These are phyloP conservation scores for Hypoxylon sp. DNA, from an alignment of 2,329 filamentous ascomycete genomes.

Conservation along the genomic window DNA sequence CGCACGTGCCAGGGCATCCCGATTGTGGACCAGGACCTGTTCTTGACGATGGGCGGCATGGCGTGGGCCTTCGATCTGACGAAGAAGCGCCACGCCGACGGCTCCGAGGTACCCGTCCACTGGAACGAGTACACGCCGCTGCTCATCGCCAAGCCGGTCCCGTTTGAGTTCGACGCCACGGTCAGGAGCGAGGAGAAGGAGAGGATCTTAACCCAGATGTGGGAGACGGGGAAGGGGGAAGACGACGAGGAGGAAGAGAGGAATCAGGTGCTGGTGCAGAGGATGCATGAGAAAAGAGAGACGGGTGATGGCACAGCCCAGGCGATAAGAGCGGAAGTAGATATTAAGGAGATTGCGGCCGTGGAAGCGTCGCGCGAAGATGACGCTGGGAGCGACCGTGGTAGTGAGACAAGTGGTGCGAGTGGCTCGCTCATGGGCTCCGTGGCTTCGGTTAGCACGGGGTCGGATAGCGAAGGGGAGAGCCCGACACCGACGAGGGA, in stretches of 20 bases:
- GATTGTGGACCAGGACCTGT: slow-evolving; percentile 58
- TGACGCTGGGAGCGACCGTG: slow-evolving; percentile 34
- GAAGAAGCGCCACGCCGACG: slow-evolving; percentile 48
- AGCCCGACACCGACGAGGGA: neutral
- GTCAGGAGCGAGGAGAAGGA: slow-evolving; percentile 48
- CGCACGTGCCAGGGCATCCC: slow-evolving; percentile 61
- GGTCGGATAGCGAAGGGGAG: slow-evolving; percentile 32
- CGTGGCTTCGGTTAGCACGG: slow-evolving; percentile 28
- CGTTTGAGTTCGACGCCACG: slow-evolving; percentile 56
- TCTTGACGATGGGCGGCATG: slow-evolving; percentile 56
- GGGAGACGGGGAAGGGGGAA: slow-evolving; percentile 52
- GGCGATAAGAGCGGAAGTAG: too few species aligned
- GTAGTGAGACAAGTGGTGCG: slow-evolving; percentile 36
- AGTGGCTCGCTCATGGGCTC: slow-evolving; percentile 22
- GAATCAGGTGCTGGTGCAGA: slow-evolving; percentile 17
- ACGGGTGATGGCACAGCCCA: neutral
- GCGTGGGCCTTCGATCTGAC: slow-evolving; percentile 54
- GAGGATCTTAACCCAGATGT: slow-evolving; percentile 53
- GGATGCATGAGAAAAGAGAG: neutral
- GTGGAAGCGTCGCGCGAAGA: slow-evolving; percentile 13
- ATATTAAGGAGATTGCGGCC: neutral
- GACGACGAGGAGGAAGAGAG: slow-evolving; percentile 49
- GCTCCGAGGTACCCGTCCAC: slow-evolving; percentile 54
- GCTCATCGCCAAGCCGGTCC: slow-evolving; percentile 58
- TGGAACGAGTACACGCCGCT: slow-evolving; percentile 60